These are phyloP conservation scores for Limtongozyma cylindracea DNA, from an alignment of 805 yeast genomes.

Conservation along the genomic window DNA sequence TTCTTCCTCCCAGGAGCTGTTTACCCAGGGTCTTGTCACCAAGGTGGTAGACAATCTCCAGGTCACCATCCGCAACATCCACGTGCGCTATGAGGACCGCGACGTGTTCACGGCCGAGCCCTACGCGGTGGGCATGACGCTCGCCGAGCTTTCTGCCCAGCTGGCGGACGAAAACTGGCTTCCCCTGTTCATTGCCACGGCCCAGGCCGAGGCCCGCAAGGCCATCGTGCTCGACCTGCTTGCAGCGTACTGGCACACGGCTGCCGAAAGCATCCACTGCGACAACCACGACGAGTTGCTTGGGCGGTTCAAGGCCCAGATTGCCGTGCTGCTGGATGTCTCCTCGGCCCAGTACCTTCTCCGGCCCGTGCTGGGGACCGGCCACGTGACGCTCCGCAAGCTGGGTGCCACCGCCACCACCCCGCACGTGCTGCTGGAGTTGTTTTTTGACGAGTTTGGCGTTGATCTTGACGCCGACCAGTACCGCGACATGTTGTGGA, in stretches of 20 bases:
- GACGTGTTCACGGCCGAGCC: constrained; percentile 47
- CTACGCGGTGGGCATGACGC: constrained; percentile 59
- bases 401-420: constrained; percentile 36
- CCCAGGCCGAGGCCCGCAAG: constrained; percentile 45
- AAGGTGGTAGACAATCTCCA: constrained; percentile 87
- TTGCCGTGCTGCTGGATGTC: constrained; percentile 6
- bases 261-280: constrained; percentile 18
- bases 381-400: constrained; percentile 63
- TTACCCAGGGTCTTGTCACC: constrained; percentile 67
- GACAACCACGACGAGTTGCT: constrained; percentile 24
- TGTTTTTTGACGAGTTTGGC: constrained; percentile 77
- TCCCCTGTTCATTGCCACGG: constrained; percentile 59
- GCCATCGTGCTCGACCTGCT: constrained; percentile 49
- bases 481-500: constrained; percentile 57
- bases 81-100: constrained; percentile 74
- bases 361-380: constrained; percentile 76
- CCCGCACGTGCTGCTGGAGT: constrained; percentile 51
- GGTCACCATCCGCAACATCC: constrained; percentile 75
- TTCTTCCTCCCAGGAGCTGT: constrained; percentile 28
- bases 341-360: constrained; percentile 25
- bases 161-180: constrained; percentile 73
- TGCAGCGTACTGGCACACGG: constrained; percentile 69
- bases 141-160: constrained; percentile 74
- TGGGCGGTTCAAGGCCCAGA: constrained; percentile 17
- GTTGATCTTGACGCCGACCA: constrained; percentile 66